Evolutionary conservation across 441 rosid genomes (phyloP).

Genomic region (Lepidium campestre): DNA sequence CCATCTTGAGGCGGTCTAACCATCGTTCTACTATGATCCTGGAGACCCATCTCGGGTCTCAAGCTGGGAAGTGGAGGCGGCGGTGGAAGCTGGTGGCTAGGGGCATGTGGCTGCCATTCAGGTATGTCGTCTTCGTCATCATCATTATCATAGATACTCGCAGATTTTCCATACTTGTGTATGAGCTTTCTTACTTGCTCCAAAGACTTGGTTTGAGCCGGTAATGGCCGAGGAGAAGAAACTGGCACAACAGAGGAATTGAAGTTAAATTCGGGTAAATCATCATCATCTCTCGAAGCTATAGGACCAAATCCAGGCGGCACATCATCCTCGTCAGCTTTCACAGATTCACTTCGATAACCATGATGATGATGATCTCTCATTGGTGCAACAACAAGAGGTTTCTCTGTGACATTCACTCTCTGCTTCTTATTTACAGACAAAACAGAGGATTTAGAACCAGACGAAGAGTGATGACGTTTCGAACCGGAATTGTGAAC

Average conservation of each 20-base stretch:
- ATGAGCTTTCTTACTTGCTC: constrained; percentile 77
- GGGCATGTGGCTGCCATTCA: constrained; percentile 70
- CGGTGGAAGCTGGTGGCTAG: constrained; percentile 25
- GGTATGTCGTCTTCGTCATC: constrained; percentile 87
- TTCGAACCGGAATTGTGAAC: constrained; percentile 16
- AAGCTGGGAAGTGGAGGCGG: constrained; percentile 23
- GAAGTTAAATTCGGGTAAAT: constrained; percentile 82
- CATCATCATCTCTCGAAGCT: constrained; percentile 63
- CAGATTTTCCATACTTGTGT: constrained; percentile 76
- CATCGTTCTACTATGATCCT: constrained; percentile 5
- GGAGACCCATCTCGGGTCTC: constrained; percentile 14
- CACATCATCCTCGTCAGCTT: constrained; percentile 51
- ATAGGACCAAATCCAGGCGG: constrained; percentile 95
- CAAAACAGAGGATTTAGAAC: constrained; percentile 39
- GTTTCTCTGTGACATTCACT: constrained; percentile 11
- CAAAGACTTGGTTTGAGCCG: constrained; percentile 18
- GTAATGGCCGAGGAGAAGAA: constrained; percentile 18
- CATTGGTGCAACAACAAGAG: constrained; percentile 8
- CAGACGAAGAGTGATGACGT: constrained; percentile 31
- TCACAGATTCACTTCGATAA: constrained; percentile 10
- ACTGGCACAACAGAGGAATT: constrained; percentile 11
- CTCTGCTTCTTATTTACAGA: constrained; percentile 21
- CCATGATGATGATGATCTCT: constrained; percentile 11
- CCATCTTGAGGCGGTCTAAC: constrained; percentile 19
- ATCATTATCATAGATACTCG: constrained; percentile 34